Evolutionary conservation across 2,329 filamentous ascomycete species (phyloP).

Genomic region (Ramularia collo-cygni): DNA sequence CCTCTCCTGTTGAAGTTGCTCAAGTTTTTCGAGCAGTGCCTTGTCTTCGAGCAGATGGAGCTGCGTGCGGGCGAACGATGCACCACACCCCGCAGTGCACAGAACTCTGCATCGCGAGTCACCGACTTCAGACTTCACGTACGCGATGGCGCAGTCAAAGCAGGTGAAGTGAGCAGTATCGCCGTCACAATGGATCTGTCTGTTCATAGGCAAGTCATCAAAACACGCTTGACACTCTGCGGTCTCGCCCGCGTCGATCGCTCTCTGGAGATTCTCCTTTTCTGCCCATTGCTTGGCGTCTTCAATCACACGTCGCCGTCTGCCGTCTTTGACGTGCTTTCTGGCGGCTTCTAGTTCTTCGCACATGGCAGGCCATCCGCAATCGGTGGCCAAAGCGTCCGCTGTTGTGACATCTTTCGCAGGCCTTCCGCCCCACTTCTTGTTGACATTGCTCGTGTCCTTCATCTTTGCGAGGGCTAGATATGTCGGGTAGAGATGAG

Average conservation of each 20-base stretch:
- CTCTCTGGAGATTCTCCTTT: conserved; percentile 29
- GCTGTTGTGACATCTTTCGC: conserved; percentile 12
- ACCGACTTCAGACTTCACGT: conserved; percentile 63
- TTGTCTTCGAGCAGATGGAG: conserved; percentile 52
- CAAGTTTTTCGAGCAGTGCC: conserved; percentile 55
- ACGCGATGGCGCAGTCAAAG: conserved; percentile 54
- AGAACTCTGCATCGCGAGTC: conserved; percentile 58
- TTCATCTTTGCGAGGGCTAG: conserved; percentile 26
- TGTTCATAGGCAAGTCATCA: conserved; percentile 56
- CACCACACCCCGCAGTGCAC: conserved; percentile 61
- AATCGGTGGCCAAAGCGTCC: conserved; percentile 20
- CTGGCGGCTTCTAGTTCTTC: conserved; percentile 32
- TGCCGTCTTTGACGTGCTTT: conserved; percentile 16
- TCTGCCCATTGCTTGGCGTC: conserved; percentile 25
- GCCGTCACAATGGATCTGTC: conserved; percentile 61
- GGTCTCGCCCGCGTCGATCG: conserved; percentile 42
- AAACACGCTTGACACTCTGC: conserved; percentile 64
- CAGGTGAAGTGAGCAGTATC: conserved; percentile 62
- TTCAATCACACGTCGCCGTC: conserved; percentile 16
- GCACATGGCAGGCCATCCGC: conserved; percentile 17
- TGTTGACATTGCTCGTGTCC: conserved; percentile 13
- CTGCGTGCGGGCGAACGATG: conserved; percentile 52
- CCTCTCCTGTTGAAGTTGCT: conserved; percentile 64
- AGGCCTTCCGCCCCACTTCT: conserved; percentile 15
- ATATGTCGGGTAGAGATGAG: conserved; percentile 35